Evolutionary conservation across 1,284 basidiomycete species (phyloP).

Genomic region (Thecaphora frezii): DNA sequence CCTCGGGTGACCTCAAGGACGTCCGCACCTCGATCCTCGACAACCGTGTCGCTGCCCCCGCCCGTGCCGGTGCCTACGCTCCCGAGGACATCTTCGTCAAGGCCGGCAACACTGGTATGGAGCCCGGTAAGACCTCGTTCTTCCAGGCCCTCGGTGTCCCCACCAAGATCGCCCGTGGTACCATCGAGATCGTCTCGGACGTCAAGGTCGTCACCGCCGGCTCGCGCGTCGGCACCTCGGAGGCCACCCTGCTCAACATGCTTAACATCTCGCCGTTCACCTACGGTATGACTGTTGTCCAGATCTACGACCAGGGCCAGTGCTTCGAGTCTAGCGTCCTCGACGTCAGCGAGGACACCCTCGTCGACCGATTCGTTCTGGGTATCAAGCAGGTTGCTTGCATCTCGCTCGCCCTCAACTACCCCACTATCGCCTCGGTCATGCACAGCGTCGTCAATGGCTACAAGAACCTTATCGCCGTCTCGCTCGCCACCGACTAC

Average conservation of each 20-base stretch:
- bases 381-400: conserved; percentile 94
- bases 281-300: conserved; percentile 92
- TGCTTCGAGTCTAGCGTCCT: conserved; percentile 81
- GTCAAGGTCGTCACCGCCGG: conserved; percentile 92
- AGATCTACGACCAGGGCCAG: conserved; percentile 56
- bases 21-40: conserved; percentile 85
- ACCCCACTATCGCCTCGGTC: conserved; percentile 93
- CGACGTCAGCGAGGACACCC: conserved; percentile 87
- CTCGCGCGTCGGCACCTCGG: conserved; percentile 90
- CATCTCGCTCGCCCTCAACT: conserved; percentile 90
- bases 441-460: conserved; percentile 93
- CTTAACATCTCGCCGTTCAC: conserved; percentile 84
- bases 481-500: conserved; percentile 91
- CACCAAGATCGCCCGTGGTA: conserved; percentile 99
- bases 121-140: conserved; percentile 75
- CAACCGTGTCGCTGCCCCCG: conserved; percentile 97
- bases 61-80: conserved; percentile 94
- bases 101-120: conserved; percentile 99
- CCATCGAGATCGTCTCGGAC: conserved; percentile 98
- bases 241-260: conserved; percentile 98
- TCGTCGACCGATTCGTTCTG: conserved; percentile 84
- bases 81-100: conserved; percentile 89
- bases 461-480: conserved; percentile 91
- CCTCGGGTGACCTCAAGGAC: conserved; percentile 87
- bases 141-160: conserved; percentile 99